phyloP scores from a whole-genome alignment of 1,139 yeast species.

The Nadsonia starkeyi-henricii region DNA sequence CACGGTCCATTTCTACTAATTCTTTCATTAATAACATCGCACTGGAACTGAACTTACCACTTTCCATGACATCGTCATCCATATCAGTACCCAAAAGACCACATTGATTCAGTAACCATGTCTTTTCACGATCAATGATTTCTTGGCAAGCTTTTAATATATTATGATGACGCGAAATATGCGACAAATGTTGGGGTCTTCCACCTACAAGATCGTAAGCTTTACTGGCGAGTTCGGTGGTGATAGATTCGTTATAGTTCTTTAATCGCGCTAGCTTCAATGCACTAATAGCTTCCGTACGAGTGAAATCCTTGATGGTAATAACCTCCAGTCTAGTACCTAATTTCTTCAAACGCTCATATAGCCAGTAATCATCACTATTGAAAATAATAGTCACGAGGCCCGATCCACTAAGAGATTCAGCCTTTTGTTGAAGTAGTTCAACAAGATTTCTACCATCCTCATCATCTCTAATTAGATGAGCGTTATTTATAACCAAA shows the following conservation, averaged over 20 bases:
- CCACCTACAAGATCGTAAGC: constrained; percentile 70
- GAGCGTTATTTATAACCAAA: constrained; percentile 60
- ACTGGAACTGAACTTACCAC: constrained; percentile 62
- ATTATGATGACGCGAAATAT: constrained; percentile 54
- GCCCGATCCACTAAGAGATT: constrained; percentile 61
- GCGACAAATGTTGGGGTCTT: constrained; percentile 67
- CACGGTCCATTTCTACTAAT: constrained; percentile 51
- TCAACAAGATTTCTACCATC: constrained; percentile 63
- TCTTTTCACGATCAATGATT: constrained; percentile 65
- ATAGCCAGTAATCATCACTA: constrained; percentile 80
- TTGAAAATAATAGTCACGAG: constrained; percentile 64
- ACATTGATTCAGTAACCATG: constrained; percentile 78
- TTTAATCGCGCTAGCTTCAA: constrained; percentile 39
- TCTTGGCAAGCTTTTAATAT: constrained; percentile 52
- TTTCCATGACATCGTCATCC: constrained; percentile 87
- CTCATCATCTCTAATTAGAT: constrained; percentile 55
- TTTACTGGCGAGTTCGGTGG: constrained; percentile 33
- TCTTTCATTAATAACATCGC: constrained; percentile 67
- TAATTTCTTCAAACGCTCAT: constrained; percentile 56
- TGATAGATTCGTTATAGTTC: constrained; percentile 29
- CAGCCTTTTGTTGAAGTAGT: constrained; percentile 72
- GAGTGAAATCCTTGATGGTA: constrained; percentile 51
- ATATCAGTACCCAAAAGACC: constrained; percentile 60
- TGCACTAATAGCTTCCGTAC: constrained; percentile 44
- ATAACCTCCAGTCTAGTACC: constrained; percentile 67